Evolutionary conservation across 208 protist genomes (phyloP).

Genomic region (Trypanosoma avium): DNA sequence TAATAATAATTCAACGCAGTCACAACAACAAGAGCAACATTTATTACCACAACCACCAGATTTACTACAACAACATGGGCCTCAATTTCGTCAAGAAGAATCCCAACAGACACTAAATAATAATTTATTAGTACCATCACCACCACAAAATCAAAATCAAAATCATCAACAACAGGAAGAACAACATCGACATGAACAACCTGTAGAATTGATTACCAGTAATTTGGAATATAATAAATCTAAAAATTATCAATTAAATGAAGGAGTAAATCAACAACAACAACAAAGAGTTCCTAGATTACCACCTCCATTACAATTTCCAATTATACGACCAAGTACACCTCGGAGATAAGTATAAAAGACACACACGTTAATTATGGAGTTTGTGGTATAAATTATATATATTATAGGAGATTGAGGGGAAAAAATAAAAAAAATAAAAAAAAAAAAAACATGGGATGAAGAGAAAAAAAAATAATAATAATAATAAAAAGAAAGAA

Average conservation of each 20-base stretch:
- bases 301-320: constrained; percentile 65
- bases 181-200: constrained; percentile 8
- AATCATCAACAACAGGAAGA: not conserved
- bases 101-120: not conserved
- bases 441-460: constrained; percentile 5
- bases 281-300: constrained; percentile 17
- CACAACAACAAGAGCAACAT: not conserved
- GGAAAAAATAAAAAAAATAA: not conserved
- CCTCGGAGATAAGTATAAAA: constrained; percentile 10
- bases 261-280: not conserved
- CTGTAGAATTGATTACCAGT: not conserved
- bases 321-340: constrained; percentile 32
- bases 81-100: not conserved
- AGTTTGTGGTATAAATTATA: too few species aligned
- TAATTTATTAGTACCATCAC: not conserved
- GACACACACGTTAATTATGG: too few species aligned
- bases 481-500: constrained; percentile 5
- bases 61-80: not conserved
- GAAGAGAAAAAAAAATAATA: not conserved
- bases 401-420: too few species aligned
- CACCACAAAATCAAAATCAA: not conserved
- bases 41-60: not conserved
- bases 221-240: not conserved
- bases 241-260: not conserved
- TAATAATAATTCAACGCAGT: not conserved